These are phyloP conservation scores for Fusarium sp. DNA, from an alignment of 2,329 filamentous ascomycete species.

Conservation along the genomic window DNA sequence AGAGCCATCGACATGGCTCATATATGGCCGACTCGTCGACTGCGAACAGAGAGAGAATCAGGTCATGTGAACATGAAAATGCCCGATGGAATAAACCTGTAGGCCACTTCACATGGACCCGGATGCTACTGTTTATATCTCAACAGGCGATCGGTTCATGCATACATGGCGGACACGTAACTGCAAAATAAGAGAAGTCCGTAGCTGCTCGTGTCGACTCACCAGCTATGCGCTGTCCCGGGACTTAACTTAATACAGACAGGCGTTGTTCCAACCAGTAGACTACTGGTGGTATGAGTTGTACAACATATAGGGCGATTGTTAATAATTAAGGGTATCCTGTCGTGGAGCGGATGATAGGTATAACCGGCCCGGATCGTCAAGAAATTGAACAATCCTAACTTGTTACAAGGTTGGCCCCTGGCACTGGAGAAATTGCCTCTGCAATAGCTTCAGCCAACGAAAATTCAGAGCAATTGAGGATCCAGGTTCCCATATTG, in stretches of 20 bases:
- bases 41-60: background rate
- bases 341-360: background rate
- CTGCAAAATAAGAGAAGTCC: slow-evolving; percentile 10
- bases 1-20: background rate
- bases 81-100: background rate
- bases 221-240: slow-evolving; percentile 20
- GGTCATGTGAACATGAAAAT: background rate
- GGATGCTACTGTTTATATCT: background rate
- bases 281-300: slow-evolving; percentile 20
- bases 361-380: slow-evolving; percentile 10
- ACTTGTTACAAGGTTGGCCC: slow-evolving; percentile 16
- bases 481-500: slow-evolving; percentile 19
- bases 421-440: slow-evolving; percentile 8
- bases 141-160: background rate
- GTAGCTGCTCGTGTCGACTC: slow-evolving; percentile 15
- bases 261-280: slow-evolving; percentile 10
- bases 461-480: background rate
- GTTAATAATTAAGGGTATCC: slow-evolving; percentile 9
- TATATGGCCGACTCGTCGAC: background rate
- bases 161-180: slow-evolving; percentile 22
- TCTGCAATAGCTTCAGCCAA: slow-evolving; percentile 7
- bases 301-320: slow-evolving; percentile 2
- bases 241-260: slow-evolving; percentile 10
- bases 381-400: slow-evolving; percentile 10
- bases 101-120: background rate